Evolutionary conservation across 345 rosid genomes (phyloP), one percentile per base, ranked within the genome.

Genomic region (Orychophragmus violaceus): DNA sequence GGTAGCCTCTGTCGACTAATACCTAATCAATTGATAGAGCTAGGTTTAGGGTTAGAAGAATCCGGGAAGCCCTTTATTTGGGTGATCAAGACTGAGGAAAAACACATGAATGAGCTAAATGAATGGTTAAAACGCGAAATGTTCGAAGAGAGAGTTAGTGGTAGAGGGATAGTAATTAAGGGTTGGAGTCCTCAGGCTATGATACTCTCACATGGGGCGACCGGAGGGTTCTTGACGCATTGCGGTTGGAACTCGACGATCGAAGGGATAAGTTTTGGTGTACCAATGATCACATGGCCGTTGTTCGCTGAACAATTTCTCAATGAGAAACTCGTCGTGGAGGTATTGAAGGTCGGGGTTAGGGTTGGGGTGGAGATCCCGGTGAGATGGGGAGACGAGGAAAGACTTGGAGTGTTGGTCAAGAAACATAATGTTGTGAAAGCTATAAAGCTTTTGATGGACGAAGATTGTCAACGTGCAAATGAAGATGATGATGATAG

Each of bases 111-210:
- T 1, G 94, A 82, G 66, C 13, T 90, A 19, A 81, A 84, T 9
- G 78, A 82, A 5, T 83, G 86, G 93, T 49, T 90, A 3, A 19
- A 19, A 13, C 52, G 61, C 1, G 79, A 78, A 11, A 81, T 44
- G 0, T 83, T 88, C 3, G 87, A 84, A 62, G 89, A 87, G 48
- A 76, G 85, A 14, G 46, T 75, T 22, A 71, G 66, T 69, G 89
- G 85, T 36, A 83, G 86, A 49, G 97, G 94, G 36, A 37, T 81
- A 8, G 28, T 91, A 17, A 87, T 91, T 14, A 81, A 79, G 50
- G 91, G 91, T 23, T 91, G 97, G 97, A 87, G 94, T 29, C 97
- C 97, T 5, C 97, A 91, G 64, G 80, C 88, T 21, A 67, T 85
- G 19, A 84, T 91, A 13, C 68, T 91, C 12, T 83, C 96, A 25